phyloP scores from a whole-genome alignment of 768 basidiomycete species.

The Crucibulum laeve region DNA sequence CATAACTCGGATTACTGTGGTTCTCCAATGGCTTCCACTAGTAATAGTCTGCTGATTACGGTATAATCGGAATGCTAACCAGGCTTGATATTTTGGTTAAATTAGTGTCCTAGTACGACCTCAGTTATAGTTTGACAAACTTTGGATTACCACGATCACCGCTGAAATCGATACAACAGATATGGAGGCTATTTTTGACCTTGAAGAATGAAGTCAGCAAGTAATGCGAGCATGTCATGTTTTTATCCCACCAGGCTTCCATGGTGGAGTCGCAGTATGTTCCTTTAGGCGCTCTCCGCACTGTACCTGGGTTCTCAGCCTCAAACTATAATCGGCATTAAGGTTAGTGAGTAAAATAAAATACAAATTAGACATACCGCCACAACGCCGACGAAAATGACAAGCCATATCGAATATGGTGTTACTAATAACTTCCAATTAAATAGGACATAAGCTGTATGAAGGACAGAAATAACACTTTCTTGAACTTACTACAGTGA shows the following conservation, averaged over 20 bases:
- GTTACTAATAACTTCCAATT: constrained; percentile 18
- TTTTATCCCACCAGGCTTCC: constrained; percentile 15
- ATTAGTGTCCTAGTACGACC: not conserved
- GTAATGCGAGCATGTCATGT: not conserved
- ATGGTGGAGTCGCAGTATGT: constrained; percentile 24
- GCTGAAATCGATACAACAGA: constrained; percentile 16
- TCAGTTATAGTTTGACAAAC: constrained; percentile 7
- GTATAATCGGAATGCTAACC: constrained; percentile 19
- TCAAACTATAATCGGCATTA: constrained; percentile 15
- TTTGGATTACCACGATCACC: constrained; percentile 16
- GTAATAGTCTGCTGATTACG: constrained; percentile 14
- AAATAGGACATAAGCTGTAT: not conserved
- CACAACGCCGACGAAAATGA: constrained; percentile 17
- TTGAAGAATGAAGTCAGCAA: constrained; percentile 3
- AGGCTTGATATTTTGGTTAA: constrained; percentile 7
- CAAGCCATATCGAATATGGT: constrained; percentile 22
- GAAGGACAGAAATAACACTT: not conserved
- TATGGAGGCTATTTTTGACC: constrained; percentile 21
- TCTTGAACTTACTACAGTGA: constrained; percentile 13
- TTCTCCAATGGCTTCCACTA: constrained; percentile 11
- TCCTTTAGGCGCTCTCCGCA: constrained; percentile 19
- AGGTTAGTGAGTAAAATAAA: not conserved
- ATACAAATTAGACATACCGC: constrained; percentile 11
- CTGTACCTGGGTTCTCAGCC: constrained; percentile 13
- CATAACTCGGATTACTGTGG: constrained; percentile 23